Evolutionary conservation across 2,329 filamentous ascomycete genomes (phyloP).

Genomic region (Diaporthe eres): DNA sequence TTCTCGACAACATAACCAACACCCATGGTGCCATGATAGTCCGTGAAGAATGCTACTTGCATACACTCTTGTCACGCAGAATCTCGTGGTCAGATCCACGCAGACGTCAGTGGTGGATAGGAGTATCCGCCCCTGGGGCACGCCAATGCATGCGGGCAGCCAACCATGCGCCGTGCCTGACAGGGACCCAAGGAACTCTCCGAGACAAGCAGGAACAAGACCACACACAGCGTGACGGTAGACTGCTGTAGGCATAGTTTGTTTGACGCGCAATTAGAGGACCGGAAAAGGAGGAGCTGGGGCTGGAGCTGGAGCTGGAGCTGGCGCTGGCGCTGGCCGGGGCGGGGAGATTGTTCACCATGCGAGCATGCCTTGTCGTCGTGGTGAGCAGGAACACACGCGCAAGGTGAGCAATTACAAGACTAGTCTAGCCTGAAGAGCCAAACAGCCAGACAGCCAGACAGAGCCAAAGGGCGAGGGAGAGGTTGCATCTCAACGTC

Average conservation of each 20-base stretch:
- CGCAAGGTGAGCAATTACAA: slow-evolving; percentile 13
- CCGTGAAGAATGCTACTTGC: too few species aligned
- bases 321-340: background rate
- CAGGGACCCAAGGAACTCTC: background rate
- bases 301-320: background rate
- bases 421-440: background rate
- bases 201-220: background rate
- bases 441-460: background rate
- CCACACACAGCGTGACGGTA: background rate
- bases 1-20: background rate
- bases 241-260: background rate
- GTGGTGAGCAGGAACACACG: background rate
- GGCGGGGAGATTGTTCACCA: slow-evolving; percentile 1
- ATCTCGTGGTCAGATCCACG: background rate
- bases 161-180: slow-evolving; percentile 28
- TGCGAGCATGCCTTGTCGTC: background rate
- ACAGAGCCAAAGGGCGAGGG: background rate
- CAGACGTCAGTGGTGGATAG: slow-evolving; percentile 28
- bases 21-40: too few species aligned
- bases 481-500: slow-evolving; percentile 16
- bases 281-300: background rate
- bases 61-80: too few species aligned
- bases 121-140: background rate
- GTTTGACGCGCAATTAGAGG: background rate
- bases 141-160: slow-evolving; percentile 12